Evolutionary conservation across 1,139 yeast species (phyloP).

Genomic region (Ogataea hybrid): DNA sequence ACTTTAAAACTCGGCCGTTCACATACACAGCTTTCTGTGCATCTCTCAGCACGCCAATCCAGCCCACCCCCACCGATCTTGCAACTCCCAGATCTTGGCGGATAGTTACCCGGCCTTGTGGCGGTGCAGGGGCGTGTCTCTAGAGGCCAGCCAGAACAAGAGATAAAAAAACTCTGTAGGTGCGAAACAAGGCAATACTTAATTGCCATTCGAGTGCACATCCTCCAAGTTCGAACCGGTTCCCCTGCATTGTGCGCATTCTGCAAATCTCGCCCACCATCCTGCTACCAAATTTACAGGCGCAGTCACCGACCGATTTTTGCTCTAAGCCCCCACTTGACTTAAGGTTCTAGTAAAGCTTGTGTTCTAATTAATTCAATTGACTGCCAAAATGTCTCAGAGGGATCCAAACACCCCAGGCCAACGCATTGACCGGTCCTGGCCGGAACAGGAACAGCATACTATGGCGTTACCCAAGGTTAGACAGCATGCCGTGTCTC

Average conservation of each 20-base stretch:
- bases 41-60: neutral
- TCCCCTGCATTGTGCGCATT: neutral
- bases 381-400: conserved; percentile 4
- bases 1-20: neutral
- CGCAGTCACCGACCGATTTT: neutral
- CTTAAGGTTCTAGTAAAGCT: neutral
- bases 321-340: neutral
- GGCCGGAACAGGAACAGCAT: conserved; percentile 9
- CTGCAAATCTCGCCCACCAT: neutral
- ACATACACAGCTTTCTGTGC: neutral
- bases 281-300: neutral
- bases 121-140: conserved; percentile 8
- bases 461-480: conserved; percentile 26
- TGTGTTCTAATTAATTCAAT: neutral
- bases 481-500: conserved; percentile 20
- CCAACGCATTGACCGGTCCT: neutral
- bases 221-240: neutral
- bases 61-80: neutral
- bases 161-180: conserved; percentile 6
- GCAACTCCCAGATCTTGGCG: neutral
- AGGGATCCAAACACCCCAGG: conserved; percentile 1
- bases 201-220: neutral
- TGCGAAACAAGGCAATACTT: conserved; percentile 11
- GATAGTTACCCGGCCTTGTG: conserved; percentile 6
- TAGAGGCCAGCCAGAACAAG: conserved; percentile 7